phyloP scores from a whole-genome alignment of 2,329 filamentous ascomycete genomes.

The Penicillium psychrosexuale region DNA sequence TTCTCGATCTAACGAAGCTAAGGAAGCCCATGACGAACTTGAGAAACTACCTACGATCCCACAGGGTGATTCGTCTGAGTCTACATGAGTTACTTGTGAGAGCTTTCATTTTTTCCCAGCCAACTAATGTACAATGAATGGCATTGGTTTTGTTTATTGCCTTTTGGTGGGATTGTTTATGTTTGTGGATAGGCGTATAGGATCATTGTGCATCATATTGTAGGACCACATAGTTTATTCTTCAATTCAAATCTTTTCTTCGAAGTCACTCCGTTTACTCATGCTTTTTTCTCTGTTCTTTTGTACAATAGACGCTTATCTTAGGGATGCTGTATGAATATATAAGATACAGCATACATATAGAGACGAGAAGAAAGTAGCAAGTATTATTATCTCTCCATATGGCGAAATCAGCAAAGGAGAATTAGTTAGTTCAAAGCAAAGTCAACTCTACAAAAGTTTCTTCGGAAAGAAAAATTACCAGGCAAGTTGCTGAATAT shows the following conservation, averaged over 20 bases:
- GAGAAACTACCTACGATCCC: not conserved
- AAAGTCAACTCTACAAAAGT: not conserved
- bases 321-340: not conserved
- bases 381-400: not conserved
- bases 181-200: not conserved
- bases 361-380: not conserved
- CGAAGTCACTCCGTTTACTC: not conserved
- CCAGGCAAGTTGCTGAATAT: slow-evolving; percentile 52
- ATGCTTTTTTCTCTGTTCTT: not conserved
- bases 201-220: not conserved
- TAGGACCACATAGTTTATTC: not conserved
- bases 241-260: not conserved
- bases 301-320: not conserved
- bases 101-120: not conserved
- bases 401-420: not conserved
- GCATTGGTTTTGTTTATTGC: not conserved
- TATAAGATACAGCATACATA: not conserved
- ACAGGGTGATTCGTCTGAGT: not conserved
- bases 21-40: not conserved
- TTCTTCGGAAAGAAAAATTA: not conserved
- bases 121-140: not conserved
- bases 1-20: not conserved
- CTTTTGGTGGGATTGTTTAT: not conserved
- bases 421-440: not conserved
- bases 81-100: not conserved